Evolutionary conservation across 306 rosid genomes (phyloP), one percentile per base, ranked within the genome.

Genomic region (Sindora glabra): DNA sequence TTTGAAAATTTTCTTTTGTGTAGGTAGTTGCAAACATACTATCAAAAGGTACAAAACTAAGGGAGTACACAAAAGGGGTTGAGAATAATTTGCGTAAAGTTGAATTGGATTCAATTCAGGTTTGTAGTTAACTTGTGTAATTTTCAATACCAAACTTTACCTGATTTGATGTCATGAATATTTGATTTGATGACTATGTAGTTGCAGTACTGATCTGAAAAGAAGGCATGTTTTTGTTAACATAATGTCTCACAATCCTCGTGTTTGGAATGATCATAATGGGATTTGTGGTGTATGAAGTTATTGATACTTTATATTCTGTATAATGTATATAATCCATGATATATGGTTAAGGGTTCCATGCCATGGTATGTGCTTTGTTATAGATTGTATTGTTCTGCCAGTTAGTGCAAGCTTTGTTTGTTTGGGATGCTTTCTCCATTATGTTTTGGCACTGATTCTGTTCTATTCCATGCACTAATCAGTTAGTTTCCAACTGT

Each of bases 61-160:
- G 96, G 72, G 99, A 89, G 46, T 82, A 92, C 44, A 74, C 99
- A 6, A 92, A 92, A 71, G 96, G 95, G 65, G 94, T 92, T 22
- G 99, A 92, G 82, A 83, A 86, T 65, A 89, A 89, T 69, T 65
- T 89, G 70, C 99, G 94, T 42, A 86, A 86, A 84, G 90, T 92
- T 62, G 99, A 92, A 77, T 72, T 92, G 81, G 99, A 89, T 64
- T 89, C 99, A 0, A 92, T 92, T 72, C 96, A 91, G 98, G 98
- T 90, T 68, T 65, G 77, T 58, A 37, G 41, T 64, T 40, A 6
- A 24, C 50, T 75, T 76, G 37, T 48, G 18, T 52, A 1, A 13
- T 5, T 49, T 48, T 53, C 48, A 34, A 52, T n/a, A 36, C 47
- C 27, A 27, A 18, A 23, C 23, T 57, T 54, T 70, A 16, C 30